Conservation (phyloP, 192 early-diverging fungal species). For the Coemansia sp. region DNA sequence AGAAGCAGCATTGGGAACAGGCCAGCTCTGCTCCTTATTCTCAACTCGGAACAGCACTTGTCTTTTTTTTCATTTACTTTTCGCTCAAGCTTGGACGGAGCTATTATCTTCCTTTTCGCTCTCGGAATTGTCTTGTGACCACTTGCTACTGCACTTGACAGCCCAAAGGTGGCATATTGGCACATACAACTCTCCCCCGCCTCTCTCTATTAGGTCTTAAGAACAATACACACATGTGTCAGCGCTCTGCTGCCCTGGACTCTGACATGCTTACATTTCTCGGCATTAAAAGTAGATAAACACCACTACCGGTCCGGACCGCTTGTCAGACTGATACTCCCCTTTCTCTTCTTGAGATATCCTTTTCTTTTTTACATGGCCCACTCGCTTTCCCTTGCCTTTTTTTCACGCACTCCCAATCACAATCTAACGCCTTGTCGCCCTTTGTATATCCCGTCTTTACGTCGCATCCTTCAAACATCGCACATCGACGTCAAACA, state of each 20-base stretch:
- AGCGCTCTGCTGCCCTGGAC: neutral
- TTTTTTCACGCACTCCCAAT: neutral
- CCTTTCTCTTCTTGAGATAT: neutral
- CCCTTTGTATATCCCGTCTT: neutral
- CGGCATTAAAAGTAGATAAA: neutral
- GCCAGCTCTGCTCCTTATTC: neutral
- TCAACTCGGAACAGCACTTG: neutral
- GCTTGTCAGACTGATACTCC: neutral
- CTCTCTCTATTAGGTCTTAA: neutral
- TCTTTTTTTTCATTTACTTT: neutral
- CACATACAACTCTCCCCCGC: conserved; percentile 2
- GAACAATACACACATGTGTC: conserved; percentile 6
- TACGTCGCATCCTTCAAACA: neutral
- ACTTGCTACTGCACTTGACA: conserved; percentile 4
- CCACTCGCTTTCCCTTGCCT: neutral
- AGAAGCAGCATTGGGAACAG: neutral
- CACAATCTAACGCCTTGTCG: neutral
- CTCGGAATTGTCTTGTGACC: neutral
- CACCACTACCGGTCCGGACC: neutral
- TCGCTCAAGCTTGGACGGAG: neutral
- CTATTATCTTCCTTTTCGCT: neutral
- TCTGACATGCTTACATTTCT: neutral
- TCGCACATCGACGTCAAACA: neutral
- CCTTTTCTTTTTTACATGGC: neutral
- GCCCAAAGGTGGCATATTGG: neutral